Percentiles rank a stretch among this genome's conserved stretches.
These are phyloP conservation scores for Oenanthe sinensis DNA, from an alignment of 129 eudicot genomes.

Conservation along the genomic window DNA sequence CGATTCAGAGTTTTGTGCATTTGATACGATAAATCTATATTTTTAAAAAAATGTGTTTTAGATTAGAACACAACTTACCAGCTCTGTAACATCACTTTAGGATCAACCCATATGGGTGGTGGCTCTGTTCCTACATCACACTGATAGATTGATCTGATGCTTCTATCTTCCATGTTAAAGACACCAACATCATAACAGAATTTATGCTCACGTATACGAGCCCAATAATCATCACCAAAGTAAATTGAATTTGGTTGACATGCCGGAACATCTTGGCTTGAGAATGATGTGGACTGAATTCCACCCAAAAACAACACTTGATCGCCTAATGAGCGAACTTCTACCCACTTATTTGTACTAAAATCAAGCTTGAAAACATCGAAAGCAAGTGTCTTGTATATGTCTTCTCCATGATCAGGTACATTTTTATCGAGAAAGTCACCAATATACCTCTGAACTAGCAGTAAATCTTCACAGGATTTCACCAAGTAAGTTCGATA, in stretches of 20 bases:
- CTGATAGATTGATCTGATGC: not conserved
- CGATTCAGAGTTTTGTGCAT: too few relatives aligned
- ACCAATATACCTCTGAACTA: not conserved
- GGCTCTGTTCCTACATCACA: not conserved
- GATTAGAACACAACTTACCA: not conserved
- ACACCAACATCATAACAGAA: not conserved
- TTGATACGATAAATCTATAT: too few relatives aligned
- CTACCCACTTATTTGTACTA: not conserved
- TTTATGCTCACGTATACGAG: not conserved
- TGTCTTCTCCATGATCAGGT: not conserved
- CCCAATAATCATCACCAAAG: constrained; percentile 3
- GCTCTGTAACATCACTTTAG: not conserved
- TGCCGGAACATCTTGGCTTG: not conserved
- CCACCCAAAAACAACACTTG: constrained; percentile 7
- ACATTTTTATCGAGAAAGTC: not conserved
- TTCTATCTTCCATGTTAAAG: constrained; percentile 5
- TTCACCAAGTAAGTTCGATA: not conserved
- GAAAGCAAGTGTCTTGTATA: not conserved
- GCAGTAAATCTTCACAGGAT: not conserved
- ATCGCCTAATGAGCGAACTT: not conserved
- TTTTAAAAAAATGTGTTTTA: too few relatives aligned
- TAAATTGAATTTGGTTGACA: constrained; percentile 5
- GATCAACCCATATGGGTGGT: constrained; percentile 4
- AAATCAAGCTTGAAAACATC: not conserved
- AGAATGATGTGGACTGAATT: not conserved